phyloP scores from a whole-genome alignment of 1,284 basidiomycete species.

The Ceratorhiza oryzae-sativae region DNA sequence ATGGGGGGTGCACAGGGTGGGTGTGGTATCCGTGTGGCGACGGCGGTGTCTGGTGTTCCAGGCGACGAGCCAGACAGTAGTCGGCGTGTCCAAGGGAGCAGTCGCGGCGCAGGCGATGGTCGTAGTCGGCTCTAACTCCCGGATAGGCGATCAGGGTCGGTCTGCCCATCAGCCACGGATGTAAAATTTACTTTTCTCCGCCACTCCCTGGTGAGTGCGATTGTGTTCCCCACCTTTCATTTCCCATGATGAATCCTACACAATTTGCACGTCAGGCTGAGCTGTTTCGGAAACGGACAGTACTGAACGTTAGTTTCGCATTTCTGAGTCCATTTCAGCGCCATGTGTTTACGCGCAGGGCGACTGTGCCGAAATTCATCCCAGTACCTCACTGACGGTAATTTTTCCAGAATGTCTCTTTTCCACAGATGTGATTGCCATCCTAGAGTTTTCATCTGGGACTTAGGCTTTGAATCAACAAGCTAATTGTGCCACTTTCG shows the following conservation, averaged over 20 bases:
- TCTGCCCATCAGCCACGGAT: background rate
- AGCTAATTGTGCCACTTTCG: background rate
- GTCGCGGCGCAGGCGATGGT: background rate
- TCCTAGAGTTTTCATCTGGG: background rate
- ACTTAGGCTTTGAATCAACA: background rate
- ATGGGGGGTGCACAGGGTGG: background rate
- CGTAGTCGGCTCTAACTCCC: background rate
- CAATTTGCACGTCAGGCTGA: constrained; percentile 67
- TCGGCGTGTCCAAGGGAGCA: background rate
- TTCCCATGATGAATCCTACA: constrained; percentile 38
- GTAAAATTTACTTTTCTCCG: background rate
- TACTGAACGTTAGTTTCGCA: constrained; percentile 22
- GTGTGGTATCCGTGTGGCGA: background rate
- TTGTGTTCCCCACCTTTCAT: background rate
- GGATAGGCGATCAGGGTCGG: constrained; percentile 11
- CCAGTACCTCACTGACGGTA: background rate
- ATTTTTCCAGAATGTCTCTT: background rate
- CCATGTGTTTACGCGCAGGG: background rate
- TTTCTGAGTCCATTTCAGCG: constrained; percentile 20
- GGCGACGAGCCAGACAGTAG: background rate
- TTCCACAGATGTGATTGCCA: too few relatives aligned
- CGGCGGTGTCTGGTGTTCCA: background rate
- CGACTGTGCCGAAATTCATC: constrained; percentile 50
- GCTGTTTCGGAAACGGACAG: constrained; percentile 41
- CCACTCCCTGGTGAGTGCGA: background rate